Conservation (phyloP, 805 yeast species). For the Spathaspora hagerdaliae region DNA sequence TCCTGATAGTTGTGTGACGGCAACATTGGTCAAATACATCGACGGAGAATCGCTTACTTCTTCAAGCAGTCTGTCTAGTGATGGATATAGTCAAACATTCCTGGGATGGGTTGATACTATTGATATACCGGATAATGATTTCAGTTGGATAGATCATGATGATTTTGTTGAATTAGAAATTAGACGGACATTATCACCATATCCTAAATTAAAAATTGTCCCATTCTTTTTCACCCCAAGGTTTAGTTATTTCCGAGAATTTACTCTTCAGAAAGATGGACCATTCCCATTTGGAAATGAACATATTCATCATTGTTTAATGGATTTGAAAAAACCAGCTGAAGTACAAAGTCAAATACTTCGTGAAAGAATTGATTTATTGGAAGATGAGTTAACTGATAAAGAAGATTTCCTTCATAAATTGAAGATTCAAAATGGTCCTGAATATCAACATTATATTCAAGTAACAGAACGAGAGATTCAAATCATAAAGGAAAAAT, state of each 20-base stretch:
- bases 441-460: conserved; percentile 5
- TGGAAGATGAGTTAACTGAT: conserved; percentile 23
- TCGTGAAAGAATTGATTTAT: conserved; percentile 11
- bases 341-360: conserved; percentile 48
- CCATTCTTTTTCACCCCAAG: conserved; percentile 54
- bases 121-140: conserved; percentile 25
- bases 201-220: conserved; percentile 41
- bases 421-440: conserved; percentile 12
- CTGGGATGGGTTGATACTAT: conserved; percentile 20
- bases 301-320: conserved; percentile 61
- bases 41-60: background rate
- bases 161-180: conserved; percentile 73
- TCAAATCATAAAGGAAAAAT: conserved; percentile 14
- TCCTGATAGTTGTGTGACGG: conserved; percentile 45
- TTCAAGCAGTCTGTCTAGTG: background rate
- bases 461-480: conserved; percentile 6
- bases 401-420: conserved; percentile 19
- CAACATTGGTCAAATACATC: conserved; percentile 16
- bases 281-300: conserved; percentile 59
- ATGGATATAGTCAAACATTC: conserved; percentile 2
- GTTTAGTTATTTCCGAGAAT: conserved; percentile 58
- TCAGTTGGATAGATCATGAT: conserved; percentile 67
- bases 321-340: conserved; percentile 52
- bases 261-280: conserved; percentile 39
- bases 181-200: conserved; percentile 33